A percentile compares a stretch with the other conserved stretches of the same genome.
Conservation (phyloP, 768 basidiomycete species). For the Hydnum rufescens region DNA sequence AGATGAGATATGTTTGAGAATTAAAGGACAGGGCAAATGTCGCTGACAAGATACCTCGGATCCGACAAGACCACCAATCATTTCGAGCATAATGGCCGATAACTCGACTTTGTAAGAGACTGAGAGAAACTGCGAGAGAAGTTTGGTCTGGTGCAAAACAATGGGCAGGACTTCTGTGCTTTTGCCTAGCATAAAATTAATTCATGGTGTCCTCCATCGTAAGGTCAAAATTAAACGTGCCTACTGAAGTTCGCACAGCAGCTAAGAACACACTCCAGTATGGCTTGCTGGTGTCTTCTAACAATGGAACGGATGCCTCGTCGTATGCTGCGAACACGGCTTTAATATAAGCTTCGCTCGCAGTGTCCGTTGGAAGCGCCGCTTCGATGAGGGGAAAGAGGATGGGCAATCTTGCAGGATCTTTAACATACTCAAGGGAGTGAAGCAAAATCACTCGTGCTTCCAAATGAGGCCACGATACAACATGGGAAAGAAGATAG, state of each 20-base stretch:
- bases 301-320: slow-evolving; percentile 25
- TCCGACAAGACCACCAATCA: no score
- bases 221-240: not conserved
- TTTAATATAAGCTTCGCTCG: slow-evolving; percentile 4
- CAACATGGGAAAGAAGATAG: slow-evolving; percentile 63
- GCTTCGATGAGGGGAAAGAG: slow-evolving; percentile 37
- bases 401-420: slow-evolving; percentile 30
- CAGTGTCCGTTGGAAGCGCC: slow-evolving; percentile 6
- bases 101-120: not conserved
- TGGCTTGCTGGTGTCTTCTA: slow-evolving; percentile 3
- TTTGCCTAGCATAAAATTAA: not conserved
- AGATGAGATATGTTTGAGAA: no score
- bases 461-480: slow-evolving; percentile 29
- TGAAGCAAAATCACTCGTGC: slow-evolving; percentile 37
- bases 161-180: not conserved
- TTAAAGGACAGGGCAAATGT: no score
- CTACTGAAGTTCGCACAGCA: not conserved
- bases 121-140: not conserved
- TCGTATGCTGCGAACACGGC: slow-evolving; percentile 20
- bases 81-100: not conserved
- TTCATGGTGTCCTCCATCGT: not conserved
- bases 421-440: slow-evolving; percentile 27
- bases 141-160: not conserved
- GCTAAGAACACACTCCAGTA: not conserved
- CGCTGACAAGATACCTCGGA: no score